phyloP scores from a whole-genome alignment of 805 yeast species.

The Spathaspora arborariae region DNA sequence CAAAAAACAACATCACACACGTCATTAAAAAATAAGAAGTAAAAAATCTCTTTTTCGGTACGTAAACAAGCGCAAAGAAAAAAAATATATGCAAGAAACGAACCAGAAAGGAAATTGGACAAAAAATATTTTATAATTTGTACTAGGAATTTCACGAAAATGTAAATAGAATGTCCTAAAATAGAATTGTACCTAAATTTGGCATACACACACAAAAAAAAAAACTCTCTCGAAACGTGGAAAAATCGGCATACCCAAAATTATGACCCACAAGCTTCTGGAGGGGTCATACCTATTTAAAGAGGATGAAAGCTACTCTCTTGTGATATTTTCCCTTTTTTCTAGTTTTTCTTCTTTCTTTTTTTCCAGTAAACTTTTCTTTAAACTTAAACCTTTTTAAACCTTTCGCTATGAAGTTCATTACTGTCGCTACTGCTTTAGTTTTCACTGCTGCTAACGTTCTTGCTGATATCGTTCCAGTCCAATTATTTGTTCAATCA shows the following conservation, averaged over 20 bases:
- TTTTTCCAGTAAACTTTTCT: background rate
- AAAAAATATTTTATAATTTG: too few relatives aligned
- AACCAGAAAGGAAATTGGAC: too few relatives aligned
- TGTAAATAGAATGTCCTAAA: background rate
- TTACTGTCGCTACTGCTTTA: slow-evolving; percentile 3
- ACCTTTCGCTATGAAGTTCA: slow-evolving; percentile 1
- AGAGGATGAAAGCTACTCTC: background rate
- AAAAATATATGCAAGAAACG: background rate
- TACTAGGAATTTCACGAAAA: too few relatives aligned
- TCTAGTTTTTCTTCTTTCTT: background rate
- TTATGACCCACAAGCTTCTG: too few relatives aligned
- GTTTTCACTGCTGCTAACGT: slow-evolving; percentile 7
- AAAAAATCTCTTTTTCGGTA: background rate
- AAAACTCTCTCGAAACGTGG: too few relatives aligned
- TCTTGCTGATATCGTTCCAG: slow-evolving; percentile 8
- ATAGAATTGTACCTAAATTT: background rate
- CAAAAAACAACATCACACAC: too few relatives aligned
- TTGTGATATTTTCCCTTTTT: too few relatives aligned
- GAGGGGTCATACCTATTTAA: too few relatives aligned
- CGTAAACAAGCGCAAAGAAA: background rate
- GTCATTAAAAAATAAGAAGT: too few relatives aligned
- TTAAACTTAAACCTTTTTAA: too few relatives aligned
- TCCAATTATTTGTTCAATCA: slow-evolving; percentile 22
- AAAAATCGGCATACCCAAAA: too few relatives aligned
- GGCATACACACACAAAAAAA: too few relatives aligned